Conservation (phyloP, 192 early-diverging fungal genomes). For the Coemansia sp. region DNA sequence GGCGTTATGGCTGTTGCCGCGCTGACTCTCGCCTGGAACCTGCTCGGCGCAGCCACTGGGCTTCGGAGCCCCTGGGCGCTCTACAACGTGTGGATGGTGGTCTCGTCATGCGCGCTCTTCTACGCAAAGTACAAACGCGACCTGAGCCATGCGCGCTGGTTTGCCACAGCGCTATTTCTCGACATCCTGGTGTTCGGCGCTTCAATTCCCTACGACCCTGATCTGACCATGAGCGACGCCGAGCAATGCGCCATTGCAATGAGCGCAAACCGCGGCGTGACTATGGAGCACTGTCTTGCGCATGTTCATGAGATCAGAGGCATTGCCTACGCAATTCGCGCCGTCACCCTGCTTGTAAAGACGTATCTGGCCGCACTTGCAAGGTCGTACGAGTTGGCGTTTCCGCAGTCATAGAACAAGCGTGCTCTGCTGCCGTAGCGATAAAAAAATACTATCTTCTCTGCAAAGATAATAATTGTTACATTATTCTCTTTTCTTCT, state of each 20-base stretch:
- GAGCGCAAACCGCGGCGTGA: slow-evolving; percentile 31
- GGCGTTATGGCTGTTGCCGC: slow-evolving; percentile 18
- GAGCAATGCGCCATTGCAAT: slow-evolving; percentile 43
- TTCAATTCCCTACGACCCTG: slow-evolving; percentile 18
- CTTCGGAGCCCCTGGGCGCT: slow-evolving; percentile 31
- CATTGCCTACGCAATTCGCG: slow-evolving; percentile 40
- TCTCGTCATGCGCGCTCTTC: slow-evolving; percentile 40
- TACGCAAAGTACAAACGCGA: slow-evolving; percentile 45
- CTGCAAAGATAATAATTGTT: no score
- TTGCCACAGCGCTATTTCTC: slow-evolving; percentile 28
- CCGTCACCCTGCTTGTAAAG: slow-evolving; percentile 21
- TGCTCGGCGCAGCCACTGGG: slow-evolving; percentile 13
- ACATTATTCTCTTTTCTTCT: no score
- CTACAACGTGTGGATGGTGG: slow-evolving; percentile 44
- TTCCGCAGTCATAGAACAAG: background rate
- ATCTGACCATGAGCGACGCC: slow-evolving; percentile 31
- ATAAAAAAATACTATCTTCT: background rate
- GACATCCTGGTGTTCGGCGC: slow-evolving; percentile 28
- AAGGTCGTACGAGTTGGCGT: slow-evolving; percentile 20
- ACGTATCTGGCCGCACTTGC: slow-evolving; percentile 24
- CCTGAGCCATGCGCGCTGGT: slow-evolving; percentile 43
- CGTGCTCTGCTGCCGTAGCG: background rate
- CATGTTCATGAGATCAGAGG: slow-evolving; percentile 49
- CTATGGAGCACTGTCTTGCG: slow-evolving; percentile 34
- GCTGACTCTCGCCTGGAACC: slow-evolving; percentile 21